Base-by-base conservation (phyloP, 176 grass and related monocot genomes). In the Zizania latifolia region DNA sequence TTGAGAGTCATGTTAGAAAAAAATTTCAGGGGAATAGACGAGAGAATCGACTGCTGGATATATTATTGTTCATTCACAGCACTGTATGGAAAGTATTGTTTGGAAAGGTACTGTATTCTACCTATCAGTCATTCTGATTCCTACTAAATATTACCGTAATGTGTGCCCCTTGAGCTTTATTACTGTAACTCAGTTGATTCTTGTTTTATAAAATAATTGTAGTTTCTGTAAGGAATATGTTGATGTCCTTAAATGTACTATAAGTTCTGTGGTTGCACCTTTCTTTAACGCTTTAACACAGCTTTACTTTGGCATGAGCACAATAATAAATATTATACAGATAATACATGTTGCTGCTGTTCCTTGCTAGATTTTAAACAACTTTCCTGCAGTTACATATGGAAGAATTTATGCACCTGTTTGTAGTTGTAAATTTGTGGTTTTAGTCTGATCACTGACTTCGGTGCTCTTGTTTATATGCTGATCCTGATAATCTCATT, bases 61-160 rank as follows among this genome's bases (percentile, higher is more conserved):
- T 98, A 75, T 83, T 98, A 86, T 92, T 91, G 10, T 98, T 98
- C 71, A 93, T 98, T 74, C 91, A 98, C 58, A 94, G 91, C 82
- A 98, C 91, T 72, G 95, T 98, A 59, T 98, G 95, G 95, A 98
- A 98, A 81, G 91, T 98, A 57, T 87, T 98, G 55, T 98, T 98
- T 77, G 95, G 91, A 87, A 98, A 98, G 89, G 95, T 98, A 89
- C 8, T 36, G 62, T 89, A 53, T 58, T 74, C 65, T 68, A 30
- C 56, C 32, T 68, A n/a, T 65, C 45, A 32, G 21, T 55, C 16
- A 51, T 81, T n/a, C 4, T 57, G 38, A 57, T 77, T 65, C 23
- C 2, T 87, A 66, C 24, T n/a, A 23, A 23, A 44, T 71, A 37
- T 82, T 50, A 37, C 13, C 30, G 38, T 73, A 64, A 69, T 44